Conservation (phyloP, 805 yeast species). For the Ogataea paradorogensis region DNA sequence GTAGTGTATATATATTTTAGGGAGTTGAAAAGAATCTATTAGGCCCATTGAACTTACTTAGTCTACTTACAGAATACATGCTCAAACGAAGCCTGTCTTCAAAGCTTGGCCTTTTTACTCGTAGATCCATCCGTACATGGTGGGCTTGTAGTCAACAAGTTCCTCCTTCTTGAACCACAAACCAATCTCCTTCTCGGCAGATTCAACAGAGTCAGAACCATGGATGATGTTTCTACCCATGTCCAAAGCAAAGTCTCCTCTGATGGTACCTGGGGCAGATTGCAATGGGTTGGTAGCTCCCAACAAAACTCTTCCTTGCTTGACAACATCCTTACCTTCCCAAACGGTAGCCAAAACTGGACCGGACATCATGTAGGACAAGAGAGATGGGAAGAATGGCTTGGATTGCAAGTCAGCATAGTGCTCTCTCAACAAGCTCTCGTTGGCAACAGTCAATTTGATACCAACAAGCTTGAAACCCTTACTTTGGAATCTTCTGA, state of each 20-base stretch:
- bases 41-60: background rate
- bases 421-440: slow-evolving; percentile 84
- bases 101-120: slow-evolving; percentile 49
- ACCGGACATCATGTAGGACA: slow-evolving; percentile 96
- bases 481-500: slow-evolving; percentile 92
- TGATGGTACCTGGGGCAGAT: slow-evolving; percentile 99
- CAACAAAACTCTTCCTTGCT: slow-evolving; percentile 94
- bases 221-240: slow-evolving; percentile 99
- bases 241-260: slow-evolving; percentile 98
- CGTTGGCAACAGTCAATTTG: slow-evolving; percentile 86
- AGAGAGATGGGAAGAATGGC: slow-evolving; percentile 97
- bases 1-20: background rate
- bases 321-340: slow-evolving; percentile 99
- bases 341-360: slow-evolving; percentile 99
- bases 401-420: slow-evolving; percentile 92
- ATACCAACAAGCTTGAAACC: slow-evolving; percentile 97
- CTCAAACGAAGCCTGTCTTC: background rate
- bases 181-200: slow-evolving; percentile 91
- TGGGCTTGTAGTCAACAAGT: slow-evolving; percentile 85
- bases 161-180: slow-evolving; percentile 99
- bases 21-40: background rate
- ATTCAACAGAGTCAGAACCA: slow-evolving; percentile 99
- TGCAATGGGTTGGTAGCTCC: slow-evolving; percentile 99
- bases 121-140: slow-evolving; percentile 87
- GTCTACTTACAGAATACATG: background rate